phyloP scores from a whole-genome alignment of 306 rosid species.

The Citrullus colocynthis region DNA sequence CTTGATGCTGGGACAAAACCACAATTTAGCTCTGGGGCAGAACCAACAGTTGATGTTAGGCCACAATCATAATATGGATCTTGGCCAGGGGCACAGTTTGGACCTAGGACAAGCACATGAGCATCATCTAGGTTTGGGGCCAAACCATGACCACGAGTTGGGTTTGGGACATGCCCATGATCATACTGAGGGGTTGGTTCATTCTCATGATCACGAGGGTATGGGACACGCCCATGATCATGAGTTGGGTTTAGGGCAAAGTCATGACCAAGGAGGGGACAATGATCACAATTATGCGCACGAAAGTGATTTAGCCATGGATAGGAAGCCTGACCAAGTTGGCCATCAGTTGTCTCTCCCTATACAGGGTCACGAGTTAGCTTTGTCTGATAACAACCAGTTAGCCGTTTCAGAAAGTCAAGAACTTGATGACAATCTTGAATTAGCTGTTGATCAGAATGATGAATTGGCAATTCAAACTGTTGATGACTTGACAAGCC shows the following conservation, averaged over 20 bases:
- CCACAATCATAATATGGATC: constrained; percentile 49
- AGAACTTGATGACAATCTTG: constrained; percentile 27
- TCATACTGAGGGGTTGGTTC: constrained; percentile 36
- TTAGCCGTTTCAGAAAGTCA: constrained; percentile 24
- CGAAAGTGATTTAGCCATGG: constrained; percentile 42
- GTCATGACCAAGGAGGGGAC: constrained; percentile 41
- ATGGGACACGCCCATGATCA: constrained; percentile 31
- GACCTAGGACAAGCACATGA: constrained; percentile 40
- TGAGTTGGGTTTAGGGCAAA: constrained; percentile 43
- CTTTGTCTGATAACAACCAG: constrained; percentile 26
- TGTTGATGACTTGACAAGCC: constrained; percentile 15
- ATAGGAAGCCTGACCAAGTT: constrained; percentile 57
- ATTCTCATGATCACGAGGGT: constrained; percentile 24
- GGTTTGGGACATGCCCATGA: constrained; percentile 25
- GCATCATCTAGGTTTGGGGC: constrained; percentile 39
- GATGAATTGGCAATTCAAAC: constrained; percentile 22
- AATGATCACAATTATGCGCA: constrained; percentile 44
- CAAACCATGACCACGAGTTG: constrained; percentile 43
- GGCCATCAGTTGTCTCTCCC: constrained; percentile 42
- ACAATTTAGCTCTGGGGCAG: constrained; percentile 47
- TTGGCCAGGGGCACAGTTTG: constrained; percentile 43
- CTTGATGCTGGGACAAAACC: constrained; percentile 59
- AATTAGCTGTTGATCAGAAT: constrained; percentile 26
- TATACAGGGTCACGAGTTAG: constrained; percentile 30
- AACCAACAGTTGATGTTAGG: constrained; percentile 53